Evolutionary conservation across 2,329 filamentous ascomycete species (phyloP).

Genomic region (Verticillium tricorpus): DNA sequence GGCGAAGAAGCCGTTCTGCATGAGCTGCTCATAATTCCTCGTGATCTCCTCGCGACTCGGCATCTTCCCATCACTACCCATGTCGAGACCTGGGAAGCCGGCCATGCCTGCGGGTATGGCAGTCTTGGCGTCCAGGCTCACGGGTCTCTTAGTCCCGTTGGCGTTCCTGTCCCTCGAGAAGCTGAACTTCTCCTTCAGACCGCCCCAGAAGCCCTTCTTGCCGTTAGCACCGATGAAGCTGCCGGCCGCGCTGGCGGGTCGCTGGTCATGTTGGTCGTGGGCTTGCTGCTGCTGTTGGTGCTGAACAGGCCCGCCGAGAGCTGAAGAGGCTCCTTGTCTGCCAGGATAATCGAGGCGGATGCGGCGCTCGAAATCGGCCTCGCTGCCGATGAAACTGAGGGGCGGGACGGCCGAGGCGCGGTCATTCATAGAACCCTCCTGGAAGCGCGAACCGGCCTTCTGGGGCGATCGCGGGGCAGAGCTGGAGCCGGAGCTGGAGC

Average conservation of each 20-base stretch:
- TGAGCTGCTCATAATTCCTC: constrained; percentile 51
- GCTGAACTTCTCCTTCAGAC: constrained; percentile 19
- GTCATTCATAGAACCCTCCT: constrained; percentile 86
- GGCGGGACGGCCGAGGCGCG: constrained; percentile 68
- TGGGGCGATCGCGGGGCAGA: constrained; percentile 16
- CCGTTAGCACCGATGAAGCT: constrained; percentile 4
- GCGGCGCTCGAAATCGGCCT: constrained; percentile 22
- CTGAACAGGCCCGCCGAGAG: not conserved
- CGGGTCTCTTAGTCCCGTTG: constrained; percentile 9
- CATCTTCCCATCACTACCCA: constrained; percentile 18
- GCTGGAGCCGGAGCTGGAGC: constrained; percentile 19
- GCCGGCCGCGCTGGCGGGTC: constrained; percentile 12
- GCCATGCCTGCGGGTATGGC: constrained; percentile 2
- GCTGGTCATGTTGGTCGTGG: constrained; percentile 2
- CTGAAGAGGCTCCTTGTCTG: not conserved
- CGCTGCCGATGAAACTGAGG: constrained; percentile 54
- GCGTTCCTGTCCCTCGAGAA: constrained; percentile 14
- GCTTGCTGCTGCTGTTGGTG: constrained; percentile 5
- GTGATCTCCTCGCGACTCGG: constrained; percentile 46
- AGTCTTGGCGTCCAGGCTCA: constrained; percentile 14
- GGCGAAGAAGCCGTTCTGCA: constrained; percentile 55
- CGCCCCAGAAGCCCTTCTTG: constrained; percentile 25
- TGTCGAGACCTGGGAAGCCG: constrained; percentile 1
- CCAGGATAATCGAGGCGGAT: constrained; percentile 14
- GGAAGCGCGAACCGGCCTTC: constrained; percentile 46